Percentiles rank a stretch among this genome's conserved stretches.
Evolutionary conservation across 2,329 filamentous ascomycete species (phyloP).

Genomic region (Emmonsiellopsis sp.): DNA sequence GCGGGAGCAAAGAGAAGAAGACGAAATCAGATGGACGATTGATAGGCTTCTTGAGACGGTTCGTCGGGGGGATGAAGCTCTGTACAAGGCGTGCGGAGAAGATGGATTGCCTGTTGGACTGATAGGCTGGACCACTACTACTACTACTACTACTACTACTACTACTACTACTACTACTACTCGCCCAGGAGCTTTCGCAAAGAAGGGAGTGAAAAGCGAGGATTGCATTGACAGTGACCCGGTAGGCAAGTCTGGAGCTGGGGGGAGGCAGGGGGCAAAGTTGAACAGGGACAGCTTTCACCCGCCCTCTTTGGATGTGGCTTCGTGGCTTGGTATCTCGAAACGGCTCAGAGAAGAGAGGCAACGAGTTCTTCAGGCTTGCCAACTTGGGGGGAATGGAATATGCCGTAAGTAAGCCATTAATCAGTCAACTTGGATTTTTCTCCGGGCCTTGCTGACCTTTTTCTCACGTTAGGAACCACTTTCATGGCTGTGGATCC

Average conservation of each 20-base stretch:
- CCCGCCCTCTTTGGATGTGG: background rate
- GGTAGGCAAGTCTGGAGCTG: background rate
- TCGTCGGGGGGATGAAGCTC: background rate
- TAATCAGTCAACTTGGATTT: background rate
- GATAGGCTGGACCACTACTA: background rate
- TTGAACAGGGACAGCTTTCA: background rate
- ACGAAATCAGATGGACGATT: conserved; percentile 6
- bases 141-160: too few species aligned
- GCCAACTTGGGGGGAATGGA: background rate
- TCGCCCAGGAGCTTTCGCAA: background rate
- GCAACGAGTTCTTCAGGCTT: conserved; percentile 1
- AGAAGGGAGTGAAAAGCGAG: background rate
- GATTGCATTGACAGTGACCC: background rate
- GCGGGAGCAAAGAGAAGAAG: conserved; percentile 4
- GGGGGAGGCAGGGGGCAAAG: background rate
- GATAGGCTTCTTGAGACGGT: background rate
- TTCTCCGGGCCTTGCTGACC: background rate
- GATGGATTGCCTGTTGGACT: background rate
- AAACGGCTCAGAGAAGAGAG: conserved; percentile 3
- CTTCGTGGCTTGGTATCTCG: conserved; percentile 3
- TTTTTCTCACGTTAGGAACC: background rate
- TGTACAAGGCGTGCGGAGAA: background rate
- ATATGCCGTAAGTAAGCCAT: conserved; percentile 5
- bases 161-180: too few species aligned
- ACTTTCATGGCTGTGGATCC: conserved; percentile 6